Evolutionary conservation across 441 rosid species (phyloP).

Genomic region (Euphorbia schlechtendalii): DNA sequence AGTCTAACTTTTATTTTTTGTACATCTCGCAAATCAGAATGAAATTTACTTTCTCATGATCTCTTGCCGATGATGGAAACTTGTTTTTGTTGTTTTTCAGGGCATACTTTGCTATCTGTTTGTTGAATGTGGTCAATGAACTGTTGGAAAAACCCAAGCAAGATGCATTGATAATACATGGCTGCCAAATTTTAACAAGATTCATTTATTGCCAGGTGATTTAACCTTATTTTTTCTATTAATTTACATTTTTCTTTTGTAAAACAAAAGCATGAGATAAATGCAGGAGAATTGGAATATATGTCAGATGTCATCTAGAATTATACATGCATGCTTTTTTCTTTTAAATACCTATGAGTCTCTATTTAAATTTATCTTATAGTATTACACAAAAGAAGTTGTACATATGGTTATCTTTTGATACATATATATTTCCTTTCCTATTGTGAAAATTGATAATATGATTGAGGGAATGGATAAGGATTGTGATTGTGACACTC

Average conservation of each 20-base stretch:
- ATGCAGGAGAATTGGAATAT: background rate
- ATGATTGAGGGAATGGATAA: background rate
- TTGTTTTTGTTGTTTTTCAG: constrained; percentile 35
- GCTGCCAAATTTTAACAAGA: constrained; percentile 80
- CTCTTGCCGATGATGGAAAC: background rate
- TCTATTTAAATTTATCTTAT: background rate
- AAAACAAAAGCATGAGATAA: background rate
- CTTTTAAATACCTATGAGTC: background rate
- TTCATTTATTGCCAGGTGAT: constrained; percentile 87
- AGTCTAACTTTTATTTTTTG: background rate
- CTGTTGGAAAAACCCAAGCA: constrained; percentile 75
- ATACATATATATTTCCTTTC: background rate
- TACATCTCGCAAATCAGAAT: background rate
- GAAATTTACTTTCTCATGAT: background rate
- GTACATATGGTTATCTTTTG: background rate
- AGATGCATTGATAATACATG: constrained; percentile 59
- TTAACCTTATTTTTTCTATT: background rate
- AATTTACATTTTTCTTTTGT: background rate
- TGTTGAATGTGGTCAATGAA: constrained; percentile 74
- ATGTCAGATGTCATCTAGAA: background rate
- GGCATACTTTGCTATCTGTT: constrained; percentile 76
- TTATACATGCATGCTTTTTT: background rate
- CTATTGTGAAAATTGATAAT: background rate
- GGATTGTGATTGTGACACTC: background rate
- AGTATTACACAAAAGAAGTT: background rate